phyloP scores from a whole-genome alignment of 306 rosid genomes.

The Rosa multiflora region DNA sequence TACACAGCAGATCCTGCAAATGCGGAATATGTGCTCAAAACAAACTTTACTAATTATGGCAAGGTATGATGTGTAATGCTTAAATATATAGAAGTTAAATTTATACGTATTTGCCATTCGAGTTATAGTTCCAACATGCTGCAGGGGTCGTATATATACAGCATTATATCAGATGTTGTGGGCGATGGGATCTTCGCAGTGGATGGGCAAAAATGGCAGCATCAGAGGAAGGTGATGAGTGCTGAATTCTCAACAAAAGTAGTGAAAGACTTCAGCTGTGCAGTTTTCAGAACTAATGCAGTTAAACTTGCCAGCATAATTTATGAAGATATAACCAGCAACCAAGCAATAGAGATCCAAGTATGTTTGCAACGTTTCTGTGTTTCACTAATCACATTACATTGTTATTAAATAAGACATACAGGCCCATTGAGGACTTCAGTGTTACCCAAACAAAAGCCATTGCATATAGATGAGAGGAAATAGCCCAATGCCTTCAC shows the following conservation, averaged over 20 bases:
- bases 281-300: conserved; percentile 20
- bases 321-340: neutral
- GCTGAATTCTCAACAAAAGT: conserved; percentile 16
- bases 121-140: neutral
- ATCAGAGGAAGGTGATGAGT: conserved; percentile 17
- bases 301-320: conserved; percentile 17
- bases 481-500: no score
- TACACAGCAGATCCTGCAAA: conserved; percentile 33
- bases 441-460: neutral
- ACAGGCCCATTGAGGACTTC: no score
- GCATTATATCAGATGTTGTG: neutral
- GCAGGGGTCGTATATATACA: conserved; percentile 9
- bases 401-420: neutral
- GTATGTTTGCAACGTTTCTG: neutral
- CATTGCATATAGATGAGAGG: no score
- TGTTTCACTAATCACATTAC: neutral
- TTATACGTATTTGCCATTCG: neutral
- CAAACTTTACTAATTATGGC: neutral
- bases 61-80: neutral
- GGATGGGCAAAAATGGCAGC: conserved; percentile 22
- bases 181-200: conserved; percentile 23
- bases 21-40: conserved; percentile 34
- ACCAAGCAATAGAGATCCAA: conserved; percentile 23
- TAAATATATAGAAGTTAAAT: neutral
- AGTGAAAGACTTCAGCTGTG: conserved; percentile 14